Evolutionary conservation across 129 eudicot genomes (phyloP), one percentile per base, ranked within the genome.

Genomic region (Sambucus nigra): DNA sequence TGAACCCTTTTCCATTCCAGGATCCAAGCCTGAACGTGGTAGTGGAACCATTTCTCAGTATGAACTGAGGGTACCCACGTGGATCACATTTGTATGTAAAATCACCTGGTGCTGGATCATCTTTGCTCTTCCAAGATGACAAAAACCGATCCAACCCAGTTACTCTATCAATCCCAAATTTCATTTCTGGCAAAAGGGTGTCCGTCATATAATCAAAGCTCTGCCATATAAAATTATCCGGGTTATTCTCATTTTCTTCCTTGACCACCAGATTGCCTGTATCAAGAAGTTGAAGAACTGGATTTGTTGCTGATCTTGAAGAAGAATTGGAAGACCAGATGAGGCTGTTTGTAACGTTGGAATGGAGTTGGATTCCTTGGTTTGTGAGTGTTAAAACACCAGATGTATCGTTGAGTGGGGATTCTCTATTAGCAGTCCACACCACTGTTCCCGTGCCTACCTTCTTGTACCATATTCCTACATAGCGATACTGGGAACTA

Each of bases 161-260:
- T 2, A 20, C 33, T 16, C 48, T 32, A 35, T 57, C 33, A 4
- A 12, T 79, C 16, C 73, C 76, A 17, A 66, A 50, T 23, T 66
- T 79, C 80, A 63, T 70, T 38, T 63, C 80, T 5, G 77, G 74
- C 9, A 79, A 56, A 22, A 69, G 38, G 0, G 77, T 69, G 6
- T 79, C 77, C 0, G 68, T 61, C 10, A 67, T 76, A 57, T 73
- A 61, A 66, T 79, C 80, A 58, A 79, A 79, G 48, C 80, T 79
- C 40, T 70, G 86, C 86, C 86, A 79, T 9, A 62, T n/a, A 15
- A 57, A n/a, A 51, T 48, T 57, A 8, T 39, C 28, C 2, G 47
- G 13, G 1, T 57, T 21, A 11, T 40, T 3, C 13, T 54, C 35
- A 33, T 22, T 59, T 7, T 14, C 35, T 2, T 55, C 72, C 2